phyloP scores from a whole-genome alignment of 148 eudicot genomes.

The Polygonum aviculare region DNA sequence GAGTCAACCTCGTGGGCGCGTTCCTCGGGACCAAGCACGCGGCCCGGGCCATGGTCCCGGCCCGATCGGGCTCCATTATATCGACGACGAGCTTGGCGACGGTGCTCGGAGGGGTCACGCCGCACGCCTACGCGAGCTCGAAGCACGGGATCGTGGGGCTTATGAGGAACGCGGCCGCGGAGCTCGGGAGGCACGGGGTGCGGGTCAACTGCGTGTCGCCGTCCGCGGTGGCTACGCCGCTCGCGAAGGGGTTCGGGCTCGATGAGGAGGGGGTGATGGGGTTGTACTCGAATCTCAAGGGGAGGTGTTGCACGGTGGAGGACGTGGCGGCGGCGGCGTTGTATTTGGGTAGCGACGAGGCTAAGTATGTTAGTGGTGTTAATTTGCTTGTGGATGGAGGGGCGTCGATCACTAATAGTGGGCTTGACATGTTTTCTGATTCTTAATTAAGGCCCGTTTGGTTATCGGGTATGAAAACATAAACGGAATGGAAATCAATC shows the following conservation, averaged over 20 bases:
- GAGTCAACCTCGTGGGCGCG: slow-evolving; percentile 23
- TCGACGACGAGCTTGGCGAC: slow-evolving; percentile 19
- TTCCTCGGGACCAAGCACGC: slow-evolving; percentile 33
- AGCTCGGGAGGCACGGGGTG: slow-evolving; percentile 29
- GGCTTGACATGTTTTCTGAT: background rate
- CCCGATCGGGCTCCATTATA: slow-evolving; percentile 21
- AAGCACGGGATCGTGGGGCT: slow-evolving; percentile 31
- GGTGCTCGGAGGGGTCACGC: background rate
- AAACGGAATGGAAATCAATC: no score
- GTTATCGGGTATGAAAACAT: no score
- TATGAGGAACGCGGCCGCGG: slow-evolving; percentile 20
- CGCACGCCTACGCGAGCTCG: slow-evolving; percentile 22
- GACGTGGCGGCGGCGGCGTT: background rate
- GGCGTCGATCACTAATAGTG: background rate
- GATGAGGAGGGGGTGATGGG: slow-evolving; percentile 12
- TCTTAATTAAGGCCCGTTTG: no score
- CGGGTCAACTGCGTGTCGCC: slow-evolving; percentile 37
- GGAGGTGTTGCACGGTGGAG: background rate
- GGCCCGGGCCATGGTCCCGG: slow-evolving; percentile 32
- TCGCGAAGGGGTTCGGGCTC: slow-evolving; percentile 6
- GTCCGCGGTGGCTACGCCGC: slow-evolving; percentile 12
- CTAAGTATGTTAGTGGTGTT: background rate
- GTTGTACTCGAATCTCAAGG: slow-evolving; percentile 20
- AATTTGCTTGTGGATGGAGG: slow-evolving; percentile 9
- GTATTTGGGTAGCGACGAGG: background rate